Percentiles rank a stretch among this genome's conserved stretches.
phyloP scores from a whole-genome alignment of 257 asterid genomes.

The Gentiana straminea region DNA sequence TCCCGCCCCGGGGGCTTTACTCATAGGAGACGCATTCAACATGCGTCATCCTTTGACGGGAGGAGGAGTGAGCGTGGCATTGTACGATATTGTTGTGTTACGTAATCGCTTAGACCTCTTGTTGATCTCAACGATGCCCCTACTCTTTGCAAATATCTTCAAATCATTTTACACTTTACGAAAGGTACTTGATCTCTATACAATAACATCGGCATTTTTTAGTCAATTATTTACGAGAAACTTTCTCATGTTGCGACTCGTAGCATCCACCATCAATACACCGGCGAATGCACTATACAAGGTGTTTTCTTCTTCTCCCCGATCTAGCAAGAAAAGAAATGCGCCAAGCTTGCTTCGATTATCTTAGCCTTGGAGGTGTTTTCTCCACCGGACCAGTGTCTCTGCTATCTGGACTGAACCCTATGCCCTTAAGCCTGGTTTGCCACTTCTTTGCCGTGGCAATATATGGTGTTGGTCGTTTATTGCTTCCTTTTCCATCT shows the following conservation, averaged over 20 bases:
- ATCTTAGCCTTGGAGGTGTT: conserved; percentile 23
- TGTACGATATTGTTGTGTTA: no score
- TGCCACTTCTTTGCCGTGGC: conserved; percentile 23
- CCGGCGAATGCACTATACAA: conserved; percentile 18
- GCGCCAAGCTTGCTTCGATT: conserved; percentile 22
- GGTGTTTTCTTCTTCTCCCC: conserved; percentile 14
- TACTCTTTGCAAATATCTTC: conserved; percentile 12
- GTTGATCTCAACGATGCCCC: conserved; percentile 10
- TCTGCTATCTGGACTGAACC: conserved; percentile 20
- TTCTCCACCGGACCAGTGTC: conserved; percentile 19
- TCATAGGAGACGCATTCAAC: no score
- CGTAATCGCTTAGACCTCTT: conserved; percentile 15
- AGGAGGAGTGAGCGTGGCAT: no score
- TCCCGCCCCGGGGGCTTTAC: no score
- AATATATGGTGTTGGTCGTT: conserved; percentile 19
- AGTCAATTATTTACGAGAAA: no score
- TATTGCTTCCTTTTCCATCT: conserved; percentile 17
- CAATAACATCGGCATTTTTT: no score
- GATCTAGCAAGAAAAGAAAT: conserved; percentile 17
- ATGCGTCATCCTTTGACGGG: no score
- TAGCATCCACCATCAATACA: conserved; percentile 20
- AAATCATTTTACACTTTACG: conserved; percentile 13
- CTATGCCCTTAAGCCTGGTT: conserved; percentile 11
- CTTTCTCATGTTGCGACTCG: conserved; percentile 7
- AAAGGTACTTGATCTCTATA: no score